phyloP scores from a whole-genome alignment of 768 basidiomycete genomes.

The Leccinum arenicola region DNA sequence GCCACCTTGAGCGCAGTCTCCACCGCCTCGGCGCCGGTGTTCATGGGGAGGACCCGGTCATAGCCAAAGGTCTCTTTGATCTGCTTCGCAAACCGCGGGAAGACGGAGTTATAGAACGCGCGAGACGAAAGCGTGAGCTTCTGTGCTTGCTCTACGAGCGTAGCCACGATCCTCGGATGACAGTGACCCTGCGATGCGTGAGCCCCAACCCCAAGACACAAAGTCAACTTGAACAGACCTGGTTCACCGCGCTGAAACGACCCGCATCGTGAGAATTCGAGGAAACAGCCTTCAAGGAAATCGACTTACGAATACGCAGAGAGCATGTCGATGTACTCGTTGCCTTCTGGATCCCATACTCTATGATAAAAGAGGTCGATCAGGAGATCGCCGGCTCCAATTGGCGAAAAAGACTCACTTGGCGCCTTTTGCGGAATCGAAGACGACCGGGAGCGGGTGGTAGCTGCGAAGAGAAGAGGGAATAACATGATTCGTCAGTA shows the following conservation, averaged over 20 bases:
- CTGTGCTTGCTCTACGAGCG: constrained; percentile 82
- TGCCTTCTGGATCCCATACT: constrained; percentile 95
- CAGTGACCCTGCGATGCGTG: constrained; percentile 68
- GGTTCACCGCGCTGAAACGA: constrained; percentile 73
- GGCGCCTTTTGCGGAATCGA: constrained; percentile 85
- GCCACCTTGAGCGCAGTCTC: constrained; percentile 97
- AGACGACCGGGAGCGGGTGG: constrained; percentile 92
- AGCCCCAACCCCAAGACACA: not conserved
- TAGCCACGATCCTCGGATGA: constrained; percentile 81
- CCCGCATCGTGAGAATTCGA: constrained; percentile 2
- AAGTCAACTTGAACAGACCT: constrained; percentile 46
- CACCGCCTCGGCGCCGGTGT: constrained; percentile 98
- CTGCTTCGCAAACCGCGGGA: constrained; percentile 86
- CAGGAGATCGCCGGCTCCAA: constrained; percentile 1
- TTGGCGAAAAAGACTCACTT: constrained; percentile 62
- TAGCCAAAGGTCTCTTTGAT: constrained; percentile 84
- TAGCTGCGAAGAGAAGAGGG: constrained; percentile 60
- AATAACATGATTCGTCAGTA: constrained; percentile 35
- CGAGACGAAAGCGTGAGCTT: constrained; percentile 91
- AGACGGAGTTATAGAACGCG: constrained; percentile 92
- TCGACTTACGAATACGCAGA: constrained; percentile 88
- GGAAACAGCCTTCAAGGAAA: constrained; percentile 1
- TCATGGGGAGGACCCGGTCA: constrained; percentile 98
- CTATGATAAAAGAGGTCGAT: constrained; percentile 29
- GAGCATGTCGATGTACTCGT: constrained; percentile 96